Evolutionary conservation across 1,284 basidiomycete genomes (phyloP).

Genomic region (Ustilago hordei): DNA sequence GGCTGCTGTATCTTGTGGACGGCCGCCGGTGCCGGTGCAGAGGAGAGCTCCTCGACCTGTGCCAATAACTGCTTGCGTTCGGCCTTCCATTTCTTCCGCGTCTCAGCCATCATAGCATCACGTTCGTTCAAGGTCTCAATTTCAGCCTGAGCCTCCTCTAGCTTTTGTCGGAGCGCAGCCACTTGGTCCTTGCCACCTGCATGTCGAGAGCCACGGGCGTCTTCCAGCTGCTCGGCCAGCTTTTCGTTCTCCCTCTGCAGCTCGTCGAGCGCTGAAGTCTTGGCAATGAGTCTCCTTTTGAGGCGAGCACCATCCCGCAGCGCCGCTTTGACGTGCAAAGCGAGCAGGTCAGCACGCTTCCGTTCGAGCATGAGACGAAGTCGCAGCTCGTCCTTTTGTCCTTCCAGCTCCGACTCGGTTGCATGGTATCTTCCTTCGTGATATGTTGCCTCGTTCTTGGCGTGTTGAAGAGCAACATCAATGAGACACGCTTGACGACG

Average conservation of each 20-base stretch:
- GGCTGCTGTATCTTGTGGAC: background rate
- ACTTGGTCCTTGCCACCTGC: background rate
- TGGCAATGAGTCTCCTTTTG: conserved; percentile 30
- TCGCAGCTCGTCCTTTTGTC: conserved; percentile 38
- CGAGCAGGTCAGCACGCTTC: conserved; percentile 45
- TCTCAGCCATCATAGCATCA: conserved; percentile 50
- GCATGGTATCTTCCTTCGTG: conserved; percentile 35
- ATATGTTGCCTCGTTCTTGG: conserved; percentile 46
- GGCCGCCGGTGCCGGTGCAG: conserved; percentile 14
- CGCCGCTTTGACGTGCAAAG: conserved; percentile 26
- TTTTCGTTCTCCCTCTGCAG: conserved; percentile 38
- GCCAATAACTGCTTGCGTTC: conserved; percentile 41
- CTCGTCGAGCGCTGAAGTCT: conserved; percentile 23
- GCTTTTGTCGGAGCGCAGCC: conserved; percentile 17
- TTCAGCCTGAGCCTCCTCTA: conserved; percentile 32
- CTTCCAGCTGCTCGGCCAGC: conserved; percentile 26
- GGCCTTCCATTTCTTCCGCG: conserved; percentile 41
- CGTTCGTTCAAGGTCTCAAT: conserved; percentile 32
- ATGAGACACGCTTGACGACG: conserved; percentile 25
- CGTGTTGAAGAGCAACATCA: conserved; percentile 36
- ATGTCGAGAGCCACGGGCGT: conserved; percentile 19
- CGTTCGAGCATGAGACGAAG: conserved; percentile 48
- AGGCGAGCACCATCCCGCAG: conserved; percentile 23
- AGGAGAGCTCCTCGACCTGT: conserved; percentile 30
- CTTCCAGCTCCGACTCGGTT: conserved; percentile 30